Evolutionary conservation across 371 early-diverging fungal species (phyloP), one percentile per base, ranked within the genome.

Genomic region (Lichtheimia corymbifera): DNA sequence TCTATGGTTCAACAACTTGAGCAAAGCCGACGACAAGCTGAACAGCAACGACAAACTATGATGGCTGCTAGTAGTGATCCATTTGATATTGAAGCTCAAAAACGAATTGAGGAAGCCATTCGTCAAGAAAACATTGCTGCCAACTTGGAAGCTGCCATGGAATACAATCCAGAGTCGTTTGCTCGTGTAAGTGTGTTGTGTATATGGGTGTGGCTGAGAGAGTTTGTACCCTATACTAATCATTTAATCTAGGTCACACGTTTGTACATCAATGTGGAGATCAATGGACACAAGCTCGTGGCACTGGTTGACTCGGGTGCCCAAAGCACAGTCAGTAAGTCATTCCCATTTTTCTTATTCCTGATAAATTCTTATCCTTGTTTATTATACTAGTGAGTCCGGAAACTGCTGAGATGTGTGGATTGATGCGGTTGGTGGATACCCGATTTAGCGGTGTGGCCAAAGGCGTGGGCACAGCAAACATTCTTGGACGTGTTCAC

Each of bases 231-330:
- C 52, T 51, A 18, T 18, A 17, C 20, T 55, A 15, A 47, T 59
- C 27, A 18, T 2, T 59, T 44, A 40, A 2, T 11, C 28, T 60
- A 85, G 74, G 91, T 93, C 22, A 86, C 89, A 2, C 95, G 96
- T 88, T 85, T 97, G 15, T 98, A 97, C 74, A 91, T 98, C 43
- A 79, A 90, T 67, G 87, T 87, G 12, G 86, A 91, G 65, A 93
- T 97, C 55, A 98, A 98, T 72, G 91, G 91, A 12, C 82, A 82
- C 35, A 88, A 86, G 4, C 77, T 97, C 42, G 96, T 95, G 65
- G 97, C 98, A 0, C 90, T 98, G 71, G 96, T 98, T 2, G 99
- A 98, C 72, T 95, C 97, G 5, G 99, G 98, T 20, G 99, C 99
- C 12, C 98, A 97, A 65, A 91, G 91, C 20, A 97, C 98, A 6